Conservation (phyloP, 805 yeast genomes). For the Sungouiella thailandica region DNA sequence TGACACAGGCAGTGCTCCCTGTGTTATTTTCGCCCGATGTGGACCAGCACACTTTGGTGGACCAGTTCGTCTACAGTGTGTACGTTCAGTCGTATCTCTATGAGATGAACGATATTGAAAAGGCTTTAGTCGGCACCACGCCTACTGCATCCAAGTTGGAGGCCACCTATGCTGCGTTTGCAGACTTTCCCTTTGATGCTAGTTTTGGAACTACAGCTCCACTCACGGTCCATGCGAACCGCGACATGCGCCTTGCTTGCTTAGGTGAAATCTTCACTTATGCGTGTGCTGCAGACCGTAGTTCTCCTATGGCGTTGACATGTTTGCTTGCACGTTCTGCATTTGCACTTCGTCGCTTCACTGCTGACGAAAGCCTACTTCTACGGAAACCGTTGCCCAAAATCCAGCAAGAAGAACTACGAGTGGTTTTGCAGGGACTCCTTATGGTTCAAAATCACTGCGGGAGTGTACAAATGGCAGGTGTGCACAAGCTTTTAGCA, state of each 20-base stretch:
- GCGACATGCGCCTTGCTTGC: slow-evolving; percentile 49
- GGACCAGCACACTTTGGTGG: slow-evolving; percentile 22
- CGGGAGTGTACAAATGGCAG: background rate
- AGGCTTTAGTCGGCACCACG: slow-evolving; percentile 13
- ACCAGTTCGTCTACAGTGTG: slow-evolving; percentile 42
- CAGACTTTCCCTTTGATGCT: slow-evolving; percentile 38
- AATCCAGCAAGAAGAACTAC: slow-evolving; percentile 62
- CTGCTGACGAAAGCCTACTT: slow-evolving; percentile 57
- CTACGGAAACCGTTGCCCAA: slow-evolving; percentile 62
- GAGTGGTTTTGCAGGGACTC: slow-evolving; percentile 41
- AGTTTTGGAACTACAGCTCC: slow-evolving; percentile 63
- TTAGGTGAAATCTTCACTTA: slow-evolving; percentile 47
- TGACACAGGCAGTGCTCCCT: slow-evolving; percentile 41
- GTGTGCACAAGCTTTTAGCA: slow-evolving; percentile 5
- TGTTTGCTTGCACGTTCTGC: slow-evolving; percentile 56
- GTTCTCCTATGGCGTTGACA: slow-evolving; percentile 11
- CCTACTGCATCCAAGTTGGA: slow-evolving; percentile 31
- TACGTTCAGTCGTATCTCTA: slow-evolving; percentile 59
- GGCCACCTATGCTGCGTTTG: slow-evolving; percentile 22
- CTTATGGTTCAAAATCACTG: slow-evolving; percentile 5
- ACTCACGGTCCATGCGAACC: slow-evolving; percentile 39
- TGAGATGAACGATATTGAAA: slow-evolving; percentile 52
- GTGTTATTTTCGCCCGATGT: slow-evolving; percentile 21
- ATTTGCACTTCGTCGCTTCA: slow-evolving; percentile 55
- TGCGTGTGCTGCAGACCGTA: slow-evolving; percentile 12